Evolutionary conservation across 805 yeast genomes (phyloP).

Genomic region (Sugiyamaella smithiae): DNA sequence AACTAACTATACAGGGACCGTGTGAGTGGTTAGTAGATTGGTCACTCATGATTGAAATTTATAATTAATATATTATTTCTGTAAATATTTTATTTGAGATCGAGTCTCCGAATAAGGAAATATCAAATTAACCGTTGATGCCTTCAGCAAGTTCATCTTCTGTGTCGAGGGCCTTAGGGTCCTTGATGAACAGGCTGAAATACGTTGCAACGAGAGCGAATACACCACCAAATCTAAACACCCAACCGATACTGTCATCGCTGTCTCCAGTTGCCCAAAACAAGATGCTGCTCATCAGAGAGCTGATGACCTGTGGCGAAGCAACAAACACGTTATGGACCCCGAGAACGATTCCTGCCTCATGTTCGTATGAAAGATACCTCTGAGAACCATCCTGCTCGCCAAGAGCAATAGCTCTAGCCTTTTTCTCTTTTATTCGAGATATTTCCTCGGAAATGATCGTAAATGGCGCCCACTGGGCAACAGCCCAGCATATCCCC

Average conservation of each 20-base stretch:
- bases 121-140: too few species aligned
- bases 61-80: too few species aligned
- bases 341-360: constrained; percentile 55
- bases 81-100: too few species aligned
- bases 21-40: too few species aligned
- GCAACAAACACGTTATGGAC: constrained; percentile 59
- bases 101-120: too few species aligned
- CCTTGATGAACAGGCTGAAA: constrained; percentile 43
- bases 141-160: constrained; percentile 23
- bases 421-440: constrained; percentile 48
- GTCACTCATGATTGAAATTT: too few species aligned
- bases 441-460: constrained; percentile 57
- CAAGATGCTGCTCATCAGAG: constrained; percentile 46
- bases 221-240: constrained; percentile 54
- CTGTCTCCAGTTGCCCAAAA: constrained; percentile 39
- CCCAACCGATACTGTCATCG: constrained; percentile 52
- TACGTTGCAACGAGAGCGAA: constrained; percentile 47
- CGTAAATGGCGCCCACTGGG: constrained; percentile 66
- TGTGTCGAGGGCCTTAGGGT: constrained; percentile 31
- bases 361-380: constrained; percentile 42
- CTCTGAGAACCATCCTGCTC: constrained; percentile 10
- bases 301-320: constrained; percentile 54
- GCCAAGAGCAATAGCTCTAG: constrained; percentile 26
- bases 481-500: constrained; percentile 65
- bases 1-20: too few species aligned